A percentile compares a stretch with the other conserved stretches of the same genome.
Evolutionary conservation across 345 rosid species (phyloP).

Genomic region (Dimocarpus longan): DNA sequence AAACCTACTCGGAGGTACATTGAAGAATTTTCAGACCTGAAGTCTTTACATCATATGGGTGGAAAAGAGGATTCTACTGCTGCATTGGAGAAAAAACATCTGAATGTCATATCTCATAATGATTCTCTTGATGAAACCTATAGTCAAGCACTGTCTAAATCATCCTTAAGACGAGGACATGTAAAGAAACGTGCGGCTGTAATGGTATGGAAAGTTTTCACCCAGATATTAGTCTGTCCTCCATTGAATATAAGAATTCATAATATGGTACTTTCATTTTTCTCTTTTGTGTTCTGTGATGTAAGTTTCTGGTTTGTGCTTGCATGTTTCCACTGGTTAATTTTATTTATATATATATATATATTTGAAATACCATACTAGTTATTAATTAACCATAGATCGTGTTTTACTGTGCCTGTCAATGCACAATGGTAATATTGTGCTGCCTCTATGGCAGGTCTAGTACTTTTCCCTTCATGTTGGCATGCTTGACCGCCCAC

Average conservation of each 20-base stretch:
- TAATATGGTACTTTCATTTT: neutral
- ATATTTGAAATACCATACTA: neutral
- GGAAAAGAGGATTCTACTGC: constrained; percentile 23
- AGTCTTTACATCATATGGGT: constrained; percentile 16
- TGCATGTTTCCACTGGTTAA: neutral
- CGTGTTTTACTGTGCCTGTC: neutral
- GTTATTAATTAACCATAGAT: neutral
- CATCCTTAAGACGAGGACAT: constrained; percentile 42
- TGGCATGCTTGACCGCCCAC: neutral
- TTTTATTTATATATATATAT: constrained; percentile 4
- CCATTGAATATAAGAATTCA: neutral
- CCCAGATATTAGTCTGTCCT: neutral
- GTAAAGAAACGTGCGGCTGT: constrained; percentile 38
- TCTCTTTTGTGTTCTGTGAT: neutral
- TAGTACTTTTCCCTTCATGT: neutral
- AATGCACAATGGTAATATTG: neutral
- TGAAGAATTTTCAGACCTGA: constrained; percentile 48
- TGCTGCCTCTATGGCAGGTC: neutral
- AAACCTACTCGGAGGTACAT: constrained; percentile 53
- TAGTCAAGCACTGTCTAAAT: constrained; percentile 34
- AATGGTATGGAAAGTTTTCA: constrained; percentile 37
- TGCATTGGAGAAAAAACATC: constrained; percentile 29
- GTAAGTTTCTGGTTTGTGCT: neutral
- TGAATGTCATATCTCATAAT: constrained; percentile 30
- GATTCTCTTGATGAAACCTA: constrained; percentile 28